Percentiles rank a stretch among this genome's conserved stretches.
Conservation (phyloP, 139 green algal genomes). For the Chlamydomonas asymmetrica region DNA sequence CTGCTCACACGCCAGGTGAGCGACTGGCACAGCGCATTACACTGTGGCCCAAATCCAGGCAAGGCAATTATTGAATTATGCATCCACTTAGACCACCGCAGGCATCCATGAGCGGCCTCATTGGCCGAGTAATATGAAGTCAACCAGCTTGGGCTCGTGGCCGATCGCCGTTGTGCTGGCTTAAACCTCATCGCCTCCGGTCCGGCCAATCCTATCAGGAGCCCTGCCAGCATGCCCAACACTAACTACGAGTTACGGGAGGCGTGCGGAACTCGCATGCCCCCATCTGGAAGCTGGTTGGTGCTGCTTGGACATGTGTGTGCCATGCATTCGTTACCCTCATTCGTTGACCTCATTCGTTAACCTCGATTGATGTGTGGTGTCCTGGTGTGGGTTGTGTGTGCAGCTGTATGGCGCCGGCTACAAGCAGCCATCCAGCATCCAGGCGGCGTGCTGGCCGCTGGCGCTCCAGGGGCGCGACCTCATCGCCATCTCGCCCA, state of each 20-base stretch:
- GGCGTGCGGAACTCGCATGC: too few species aligned
- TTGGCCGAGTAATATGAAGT: not conserved
- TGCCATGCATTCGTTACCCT: not conserved
- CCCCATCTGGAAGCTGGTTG: too few species aligned
- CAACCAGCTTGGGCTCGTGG: not conserved
- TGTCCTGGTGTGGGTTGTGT: not conserved
- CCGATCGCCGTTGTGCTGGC: not conserved
- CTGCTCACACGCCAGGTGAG: not conserved
- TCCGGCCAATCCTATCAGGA: not conserved
- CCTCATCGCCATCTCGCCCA: constrained; percentile 80
- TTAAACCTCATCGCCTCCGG: not conserved
- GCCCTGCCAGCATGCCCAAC: not conserved
- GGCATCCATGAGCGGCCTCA: not conserved
- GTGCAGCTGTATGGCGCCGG: constrained; percentile 43
- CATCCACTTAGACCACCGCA: not conserved
- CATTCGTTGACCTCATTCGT: too few species aligned
- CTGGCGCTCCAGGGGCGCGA: constrained; percentile 73
- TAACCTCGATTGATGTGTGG: not conserved
- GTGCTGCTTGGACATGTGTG: not conserved
- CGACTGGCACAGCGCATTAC: not conserved
- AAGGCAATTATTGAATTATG: not conserved
- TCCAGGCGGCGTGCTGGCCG: constrained; percentile 84
- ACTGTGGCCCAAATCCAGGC: not conserved
- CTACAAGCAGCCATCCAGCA: constrained; percentile 71
- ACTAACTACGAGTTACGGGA: too few species aligned